Conservation (phyloP, 225 moss, liverwort and hornwort species). For the Rhytidiadelphus loreus region DNA sequence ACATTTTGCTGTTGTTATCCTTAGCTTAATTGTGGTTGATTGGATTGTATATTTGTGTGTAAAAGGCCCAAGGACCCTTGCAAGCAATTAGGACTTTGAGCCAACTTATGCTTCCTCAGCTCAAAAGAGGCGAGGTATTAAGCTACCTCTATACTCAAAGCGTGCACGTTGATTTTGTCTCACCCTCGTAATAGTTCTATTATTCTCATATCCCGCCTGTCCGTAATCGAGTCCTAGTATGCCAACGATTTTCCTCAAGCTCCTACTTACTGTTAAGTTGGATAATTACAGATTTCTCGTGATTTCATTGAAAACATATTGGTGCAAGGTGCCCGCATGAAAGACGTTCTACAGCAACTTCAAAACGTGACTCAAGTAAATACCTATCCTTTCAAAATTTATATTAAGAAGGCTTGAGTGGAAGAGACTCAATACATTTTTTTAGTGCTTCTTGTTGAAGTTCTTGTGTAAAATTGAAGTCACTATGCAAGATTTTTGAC, state of each 20-base stretch:
- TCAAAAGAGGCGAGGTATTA: conserved; percentile 94
- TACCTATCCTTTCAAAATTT: background rate
- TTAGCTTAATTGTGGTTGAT: background rate
- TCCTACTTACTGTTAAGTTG: conserved; percentile 1
- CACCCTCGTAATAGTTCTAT: background rate
- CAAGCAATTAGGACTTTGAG: conserved; percentile 78
- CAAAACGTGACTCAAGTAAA: conserved; percentile 45
- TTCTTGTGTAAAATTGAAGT: background rate
- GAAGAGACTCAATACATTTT: background rate
- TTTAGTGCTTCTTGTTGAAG: background rate
- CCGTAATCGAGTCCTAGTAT: background rate
- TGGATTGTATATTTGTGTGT: background rate
- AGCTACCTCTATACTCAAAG: background rate
- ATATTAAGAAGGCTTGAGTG: background rate
- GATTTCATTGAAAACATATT: conserved; percentile 77
- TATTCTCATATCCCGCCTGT: background rate
- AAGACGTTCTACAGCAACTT: conserved; percentile 83
- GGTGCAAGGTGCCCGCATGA: conserved; percentile 84
- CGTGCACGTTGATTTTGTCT: background rate
- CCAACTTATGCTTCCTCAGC: conserved; percentile 76
- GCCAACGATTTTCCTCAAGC: background rate
- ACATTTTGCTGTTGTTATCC: background rate
- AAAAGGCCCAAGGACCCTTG: conserved; percentile 71
- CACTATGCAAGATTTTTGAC: background rate
- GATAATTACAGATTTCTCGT: conserved; percentile 61